phyloP scores from a whole-genome alignment of 139 green algal species.

The Choricystis sp. region DNA sequence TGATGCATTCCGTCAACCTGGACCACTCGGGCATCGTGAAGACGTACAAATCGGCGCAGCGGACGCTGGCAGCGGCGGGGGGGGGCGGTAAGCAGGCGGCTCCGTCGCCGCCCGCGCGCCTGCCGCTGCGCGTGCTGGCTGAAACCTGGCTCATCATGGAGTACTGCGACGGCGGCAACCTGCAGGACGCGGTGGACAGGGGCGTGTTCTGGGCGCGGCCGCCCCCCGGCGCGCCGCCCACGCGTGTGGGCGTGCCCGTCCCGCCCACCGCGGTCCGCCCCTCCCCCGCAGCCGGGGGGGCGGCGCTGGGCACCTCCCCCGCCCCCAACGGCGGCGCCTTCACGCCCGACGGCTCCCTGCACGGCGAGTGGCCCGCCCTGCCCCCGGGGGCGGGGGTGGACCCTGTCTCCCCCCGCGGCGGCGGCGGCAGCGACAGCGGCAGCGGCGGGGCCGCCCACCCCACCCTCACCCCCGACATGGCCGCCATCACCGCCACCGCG shows the following conservation, averaged over 20 bases:
- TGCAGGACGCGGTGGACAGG: slow-evolving; percentile 18
- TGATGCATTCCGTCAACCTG: slow-evolving; percentile 10
- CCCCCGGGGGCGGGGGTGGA: too few relatives aligned
- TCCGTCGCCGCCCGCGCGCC: too few relatives aligned
- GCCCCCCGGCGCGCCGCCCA: not conserved
- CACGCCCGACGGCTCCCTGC: too few relatives aligned
- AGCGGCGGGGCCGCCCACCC: not conserved
- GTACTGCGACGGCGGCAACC: slow-evolving; percentile 14
- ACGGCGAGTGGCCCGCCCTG: too few relatives aligned
- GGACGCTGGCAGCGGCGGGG: not conserved
- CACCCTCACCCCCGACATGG: slow-evolving; percentile 9
- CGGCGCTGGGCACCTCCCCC: too few relatives aligned
- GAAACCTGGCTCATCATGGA: slow-evolving; percentile 22
- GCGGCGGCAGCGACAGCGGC: not conserved
- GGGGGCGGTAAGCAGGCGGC: too few relatives aligned
- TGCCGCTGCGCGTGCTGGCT: not conserved
- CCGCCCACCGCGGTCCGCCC: too few relatives aligned
- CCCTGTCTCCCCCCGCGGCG: too few relatives aligned
- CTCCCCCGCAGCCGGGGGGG: too few relatives aligned
- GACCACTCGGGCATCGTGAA: slow-evolving; percentile 17
- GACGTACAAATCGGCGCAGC: slow-evolving; percentile 13
- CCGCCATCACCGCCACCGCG: slow-evolving; percentile 20
- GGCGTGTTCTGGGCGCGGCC: not conserved
- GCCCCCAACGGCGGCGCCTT: too few relatives aligned
- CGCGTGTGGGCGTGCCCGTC: too few relatives aligned